Conservation (phyloP, 2,329 filamentous ascomycete species). For the Davidsoniella eucalypti region DNA sequence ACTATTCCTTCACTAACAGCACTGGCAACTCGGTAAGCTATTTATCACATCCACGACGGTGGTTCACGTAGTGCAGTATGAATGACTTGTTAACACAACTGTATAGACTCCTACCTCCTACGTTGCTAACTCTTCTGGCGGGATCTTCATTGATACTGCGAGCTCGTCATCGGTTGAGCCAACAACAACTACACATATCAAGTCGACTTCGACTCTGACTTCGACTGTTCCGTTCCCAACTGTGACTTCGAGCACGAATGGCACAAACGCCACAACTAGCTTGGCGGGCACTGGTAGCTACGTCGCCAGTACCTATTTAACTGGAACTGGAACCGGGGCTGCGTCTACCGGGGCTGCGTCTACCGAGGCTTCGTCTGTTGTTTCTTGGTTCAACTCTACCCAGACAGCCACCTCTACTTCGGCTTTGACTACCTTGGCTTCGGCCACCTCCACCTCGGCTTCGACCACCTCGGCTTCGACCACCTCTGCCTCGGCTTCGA, state of each 20-base stretch:
- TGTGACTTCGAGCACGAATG: neutral
- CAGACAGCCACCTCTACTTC: neutral
- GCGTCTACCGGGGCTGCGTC: neutral
- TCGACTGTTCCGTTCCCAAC: conserved; percentile 5
- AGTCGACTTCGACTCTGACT: neutral
- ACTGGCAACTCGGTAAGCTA: neutral
- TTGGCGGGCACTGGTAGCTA: neutral
- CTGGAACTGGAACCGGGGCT: neutral
- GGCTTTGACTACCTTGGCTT: neutral
- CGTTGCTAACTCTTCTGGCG: neutral
- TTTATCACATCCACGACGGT: neutral
- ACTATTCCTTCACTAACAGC: neutral
- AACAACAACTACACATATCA: conserved; percentile 5
- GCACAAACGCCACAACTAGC: neutral
- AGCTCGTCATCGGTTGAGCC: neutral
- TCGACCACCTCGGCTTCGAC: too few species aligned
- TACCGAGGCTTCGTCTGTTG: neutral
- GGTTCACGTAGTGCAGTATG: neutral
- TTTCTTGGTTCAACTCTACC: neutral
- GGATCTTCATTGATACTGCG: neutral
- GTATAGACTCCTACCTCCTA: neutral
- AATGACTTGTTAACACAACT: neutral
- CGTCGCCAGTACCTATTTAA: neutral
- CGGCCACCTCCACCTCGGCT: neutral
- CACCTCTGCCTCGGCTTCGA: neutral